Base-by-base conservation (phyloP, 139 green algal genomes). In the Zygnema circumcarinatum region DNA sequence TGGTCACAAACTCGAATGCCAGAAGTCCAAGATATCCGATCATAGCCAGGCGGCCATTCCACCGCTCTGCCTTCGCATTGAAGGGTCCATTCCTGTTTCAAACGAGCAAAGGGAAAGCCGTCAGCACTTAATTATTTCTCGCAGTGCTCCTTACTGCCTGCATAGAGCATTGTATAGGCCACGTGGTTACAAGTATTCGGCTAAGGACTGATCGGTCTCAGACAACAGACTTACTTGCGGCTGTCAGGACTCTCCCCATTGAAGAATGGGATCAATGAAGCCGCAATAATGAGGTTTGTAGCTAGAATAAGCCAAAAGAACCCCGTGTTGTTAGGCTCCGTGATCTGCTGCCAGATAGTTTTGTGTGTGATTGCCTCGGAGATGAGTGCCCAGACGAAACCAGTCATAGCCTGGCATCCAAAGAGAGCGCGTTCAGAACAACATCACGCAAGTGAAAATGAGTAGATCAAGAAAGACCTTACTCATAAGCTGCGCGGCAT, bases 41-140 rank as follows among this genome's bases (percentile, higher is more conserved):
- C 91, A 93, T 93, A 35, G 91, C 91, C 2, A 47, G 35, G 2
- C 91, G 81, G 78, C 90, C 91, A 78, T 93, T 94, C 56, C 91
- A 69, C 2, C 85, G 56, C 91, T 94, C 91, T n/a, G 86, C 81
- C 33, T 85, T 29, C 1, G 86, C 32, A 2, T 81, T 88, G 82
- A 94, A 93, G 68, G 88, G 22, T 52, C 78, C 74, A 83, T 52
- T 84, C 36, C 32, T 81, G 87, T 29, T n/a, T n/a, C n/a, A n/a
- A n/a, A n/a, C n/a, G n/a, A n/a, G n/a, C n/a, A n/a, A n/a, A n/a
- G 74, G 16, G 2, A n/a, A n/a, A n/a, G n/a, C n/a, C n/a, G n/a
- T 1, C 42, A n/a, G 74, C 29, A 22, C 32, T 20, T 11, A 32
- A 76, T 54, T 16, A 22, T 31, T 31, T 16, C n/a, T n/a, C 33